Conservation (phyloP, 257 asterid species). For the Plantago major region DNA sequence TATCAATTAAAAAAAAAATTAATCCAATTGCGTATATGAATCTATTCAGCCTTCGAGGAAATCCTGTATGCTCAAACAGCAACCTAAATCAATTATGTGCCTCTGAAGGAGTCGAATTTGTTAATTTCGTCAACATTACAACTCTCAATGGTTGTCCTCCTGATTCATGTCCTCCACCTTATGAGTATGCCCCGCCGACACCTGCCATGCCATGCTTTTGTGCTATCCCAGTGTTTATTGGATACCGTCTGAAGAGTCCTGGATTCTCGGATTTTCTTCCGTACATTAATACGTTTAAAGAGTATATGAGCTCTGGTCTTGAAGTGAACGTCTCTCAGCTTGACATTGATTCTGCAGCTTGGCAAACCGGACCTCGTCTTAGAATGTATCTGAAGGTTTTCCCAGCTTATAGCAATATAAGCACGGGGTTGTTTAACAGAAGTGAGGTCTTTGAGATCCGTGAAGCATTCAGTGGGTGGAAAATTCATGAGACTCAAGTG, state of each 20-base stretch:
- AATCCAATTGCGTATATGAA: slow-evolving; percentile 3
- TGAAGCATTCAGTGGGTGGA: slow-evolving; percentile 72
- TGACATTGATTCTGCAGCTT: slow-evolving; percentile 39
- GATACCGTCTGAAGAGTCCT: slow-evolving; percentile 91
- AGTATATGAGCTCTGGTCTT: slow-evolving; percentile 58
- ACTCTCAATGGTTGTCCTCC: slow-evolving; percentile 39
- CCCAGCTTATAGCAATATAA: slow-evolving; percentile 42
- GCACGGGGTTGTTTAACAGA: slow-evolving; percentile 33
- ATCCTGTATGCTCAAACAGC: slow-evolving; percentile 55
- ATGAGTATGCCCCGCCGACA: slow-evolving; percentile 54
- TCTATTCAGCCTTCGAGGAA: slow-evolving; percentile 70
- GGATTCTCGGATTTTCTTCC: slow-evolving; percentile 72
- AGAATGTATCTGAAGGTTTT: slow-evolving; percentile 70
- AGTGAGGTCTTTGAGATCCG: slow-evolving; percentile 67
- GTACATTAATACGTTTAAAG: slow-evolving; percentile 42
- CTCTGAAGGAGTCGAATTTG: slow-evolving; percentile 36
- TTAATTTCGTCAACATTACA: slow-evolving; percentile 24
- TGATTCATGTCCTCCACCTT: slow-evolving; percentile 52
- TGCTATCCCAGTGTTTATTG: slow-evolving; percentile 72
- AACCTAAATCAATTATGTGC: slow-evolving; percentile 39
- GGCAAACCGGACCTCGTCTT: slow-evolving; percentile 86
- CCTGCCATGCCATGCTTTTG: slow-evolving; percentile 56
- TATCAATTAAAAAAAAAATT: neutral
- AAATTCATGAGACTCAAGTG: slow-evolving; percentile 50
- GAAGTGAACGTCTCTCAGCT: slow-evolving; percentile 55